These are phyloP conservation scores for Wickerhamomyces hampshirensis DNA, from an alignment of 805 yeast genomes.

Conservation along the genomic window DNA sequence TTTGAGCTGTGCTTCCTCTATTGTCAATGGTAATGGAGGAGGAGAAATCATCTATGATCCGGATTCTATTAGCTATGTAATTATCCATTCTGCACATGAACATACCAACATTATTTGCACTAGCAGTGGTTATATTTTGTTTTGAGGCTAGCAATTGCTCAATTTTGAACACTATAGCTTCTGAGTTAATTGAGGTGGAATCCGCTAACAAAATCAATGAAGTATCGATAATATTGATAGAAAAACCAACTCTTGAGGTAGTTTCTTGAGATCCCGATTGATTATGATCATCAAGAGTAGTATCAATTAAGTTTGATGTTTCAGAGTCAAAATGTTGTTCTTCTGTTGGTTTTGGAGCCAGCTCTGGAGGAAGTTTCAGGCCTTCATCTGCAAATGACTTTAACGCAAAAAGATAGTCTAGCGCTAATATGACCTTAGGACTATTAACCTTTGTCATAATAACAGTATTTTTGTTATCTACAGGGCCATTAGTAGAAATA, in stretches of 20 bases:
- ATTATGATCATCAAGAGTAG: conserved; percentile 7
- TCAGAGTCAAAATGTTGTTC: no score
- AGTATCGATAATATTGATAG: conserved; percentile 69
- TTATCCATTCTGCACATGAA: conserved; percentile 74
- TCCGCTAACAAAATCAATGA: conserved; percentile 79
- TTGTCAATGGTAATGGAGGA: conserved; percentile 69
- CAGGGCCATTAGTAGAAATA: conserved; percentile 38
- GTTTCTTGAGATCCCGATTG: conserved; percentile 3
- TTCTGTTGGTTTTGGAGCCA: neutral
- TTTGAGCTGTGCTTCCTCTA: conserved; percentile 56
- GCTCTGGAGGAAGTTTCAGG: conserved; percentile 19
- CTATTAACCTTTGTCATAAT: conserved; percentile 65
- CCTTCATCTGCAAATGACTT: conserved; percentile 58
- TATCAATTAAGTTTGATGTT: neutral
- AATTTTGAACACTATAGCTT: conserved; percentile 86
- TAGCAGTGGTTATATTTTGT: conserved; percentile 60
- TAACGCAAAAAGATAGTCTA: conserved; percentile 80
- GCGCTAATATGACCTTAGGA: conserved; percentile 75
- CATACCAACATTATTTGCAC: conserved; percentile 80
- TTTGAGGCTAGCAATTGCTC: conserved; percentile 71
- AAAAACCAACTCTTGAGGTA: conserved; percentile 37
- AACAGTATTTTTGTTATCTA: conserved; percentile 38
- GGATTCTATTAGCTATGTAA: conserved; percentile 53
- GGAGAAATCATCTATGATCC: conserved; percentile 88
- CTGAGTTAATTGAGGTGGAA: conserved; percentile 61